phyloP scores from a whole-genome alignment of 345 rosid species.

The Boechera stricta region DNA sequence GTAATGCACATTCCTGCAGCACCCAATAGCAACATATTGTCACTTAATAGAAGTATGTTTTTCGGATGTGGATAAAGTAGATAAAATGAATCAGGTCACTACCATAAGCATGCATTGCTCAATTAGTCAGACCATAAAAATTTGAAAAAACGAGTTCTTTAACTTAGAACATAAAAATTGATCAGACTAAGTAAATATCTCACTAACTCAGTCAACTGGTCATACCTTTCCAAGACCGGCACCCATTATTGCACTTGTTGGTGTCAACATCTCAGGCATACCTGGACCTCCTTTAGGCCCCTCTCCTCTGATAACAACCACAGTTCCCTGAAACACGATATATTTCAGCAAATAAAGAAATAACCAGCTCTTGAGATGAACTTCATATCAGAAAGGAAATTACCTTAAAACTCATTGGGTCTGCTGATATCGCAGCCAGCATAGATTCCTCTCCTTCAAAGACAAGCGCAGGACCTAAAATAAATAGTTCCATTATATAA shows the following conservation, averaged over 20 bases:
- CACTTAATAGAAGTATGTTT: background rate
- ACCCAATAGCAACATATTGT: conserved; percentile 29
- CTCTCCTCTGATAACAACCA: conserved; percentile 90
- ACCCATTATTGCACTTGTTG: conserved; percentile 99
- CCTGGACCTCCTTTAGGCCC: conserved; percentile 99
- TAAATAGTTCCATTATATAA: conserved; percentile 17
- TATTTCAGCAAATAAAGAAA: conserved; percentile 19
- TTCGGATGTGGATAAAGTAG: background rate
- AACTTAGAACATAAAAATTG: background rate
- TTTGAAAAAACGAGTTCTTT: background rate
- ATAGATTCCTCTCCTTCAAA: conserved; percentile 98
- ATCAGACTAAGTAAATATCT: background rate
- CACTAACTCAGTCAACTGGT: background rate
- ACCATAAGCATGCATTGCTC: conserved; percentile 6
- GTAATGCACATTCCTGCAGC: conserved; percentile 86
- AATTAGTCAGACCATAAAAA: background rate
- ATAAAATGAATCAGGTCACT: conserved; percentile 2
- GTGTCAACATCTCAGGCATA: conserved; percentile 99
- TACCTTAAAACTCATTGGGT: conserved; percentile 89
- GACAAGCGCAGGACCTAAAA: conserved; percentile 94
- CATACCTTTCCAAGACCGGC: conserved; percentile 88
- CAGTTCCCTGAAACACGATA: conserved; percentile 73
- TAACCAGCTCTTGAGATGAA: conserved; percentile 3
- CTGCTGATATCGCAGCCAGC: conserved; percentile 81
- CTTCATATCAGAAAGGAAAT: conserved; percentile 1